Base-by-base conservation (phyloP, 2,329 filamentous ascomycete species). In the Thermochaetoides dissita region DNA sequence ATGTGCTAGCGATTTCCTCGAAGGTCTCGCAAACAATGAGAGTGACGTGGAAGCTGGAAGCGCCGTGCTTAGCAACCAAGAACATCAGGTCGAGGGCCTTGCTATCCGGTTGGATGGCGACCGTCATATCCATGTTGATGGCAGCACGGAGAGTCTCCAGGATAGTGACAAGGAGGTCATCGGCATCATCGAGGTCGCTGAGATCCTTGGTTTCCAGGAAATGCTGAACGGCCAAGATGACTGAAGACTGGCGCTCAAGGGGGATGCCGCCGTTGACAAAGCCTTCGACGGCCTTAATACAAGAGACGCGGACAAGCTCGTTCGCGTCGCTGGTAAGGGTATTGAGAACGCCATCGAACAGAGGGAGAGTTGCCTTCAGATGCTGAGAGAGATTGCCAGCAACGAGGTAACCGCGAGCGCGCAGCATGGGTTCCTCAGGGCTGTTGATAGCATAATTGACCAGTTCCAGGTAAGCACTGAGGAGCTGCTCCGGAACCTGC, bases 231-330 rank as follows among this genome's bases (percentile, higher is more conserved):
- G 78, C 72, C n/a, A 63, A 68, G 38, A 78, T 68, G 44, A 82
- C 69, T 12, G 68, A 64, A 1, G 67, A 52, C 57, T 94, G 87
- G 37, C 65, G 67, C 44, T 75, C 71, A 7, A 59, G 54, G 6
- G 63, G 56, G 3, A 72, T 55, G 61, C 71, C 58, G 59, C 70
- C 67, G 46, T 63, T 67, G 40, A 79, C 68, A 44, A 79, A 72
- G 10, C 72, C 71, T 54, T 95, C 86, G 32, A 94, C 64, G 2
- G 86, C 81, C 57, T 89, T 88, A 54, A 96, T 82, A 55, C 86
- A 94, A 12, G 89, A 80, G 11, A 94, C 88, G 59, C 91, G 85
- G 36, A 96, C 89, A 32, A 96, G 78, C 58, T 95, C 88, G 0
- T 84, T 83, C 12, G 78, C 67, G 50, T 94, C 88, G 32, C 68